Evolutionary conservation across 768 basidiomycete species (phyloP).

Genomic region (Auricularia sp.): DNA sequence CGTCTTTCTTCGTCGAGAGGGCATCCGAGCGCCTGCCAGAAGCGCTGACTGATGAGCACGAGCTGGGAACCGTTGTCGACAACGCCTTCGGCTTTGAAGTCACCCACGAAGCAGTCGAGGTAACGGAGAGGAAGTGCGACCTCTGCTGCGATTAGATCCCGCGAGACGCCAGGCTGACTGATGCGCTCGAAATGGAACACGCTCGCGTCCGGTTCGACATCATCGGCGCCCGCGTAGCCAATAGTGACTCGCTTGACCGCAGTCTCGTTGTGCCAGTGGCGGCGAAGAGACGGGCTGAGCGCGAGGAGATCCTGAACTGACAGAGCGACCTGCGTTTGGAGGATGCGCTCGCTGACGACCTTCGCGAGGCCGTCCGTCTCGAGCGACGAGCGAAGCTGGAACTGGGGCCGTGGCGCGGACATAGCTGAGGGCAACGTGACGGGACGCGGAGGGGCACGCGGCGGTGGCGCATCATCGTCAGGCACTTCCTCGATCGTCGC

Average conservation of each 20-base stretch:
- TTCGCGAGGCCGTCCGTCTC: neutral
- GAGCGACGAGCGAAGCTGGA: too few relatives aligned
- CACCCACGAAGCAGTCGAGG: neutral
- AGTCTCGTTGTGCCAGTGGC: neutral
- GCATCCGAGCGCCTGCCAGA: neutral
- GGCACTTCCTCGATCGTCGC: neutral
- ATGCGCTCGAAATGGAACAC: neutral
- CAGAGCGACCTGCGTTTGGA: neutral
- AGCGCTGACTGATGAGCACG: neutral
- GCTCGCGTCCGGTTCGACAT: neutral
- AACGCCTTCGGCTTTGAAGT: neutral
- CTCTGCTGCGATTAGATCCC: neutral
- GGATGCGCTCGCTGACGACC: neutral
- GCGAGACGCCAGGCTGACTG: neutral
- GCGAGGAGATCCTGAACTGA: neutral
- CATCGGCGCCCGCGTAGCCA: neutral
- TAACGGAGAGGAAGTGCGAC: neutral
- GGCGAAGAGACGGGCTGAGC: neutral
- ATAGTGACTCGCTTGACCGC: neutral
- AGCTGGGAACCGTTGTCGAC: neutral
- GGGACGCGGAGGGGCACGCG: too few relatives aligned
- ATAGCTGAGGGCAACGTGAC: too few relatives aligned
- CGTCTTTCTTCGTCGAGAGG: neutral
- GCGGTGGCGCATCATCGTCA: too few relatives aligned
- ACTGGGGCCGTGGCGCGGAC: neutral